Evolutionary conservation across 169 alveolate genomes (phyloP).

Genomic region (Plasmodium fragile): DNA sequence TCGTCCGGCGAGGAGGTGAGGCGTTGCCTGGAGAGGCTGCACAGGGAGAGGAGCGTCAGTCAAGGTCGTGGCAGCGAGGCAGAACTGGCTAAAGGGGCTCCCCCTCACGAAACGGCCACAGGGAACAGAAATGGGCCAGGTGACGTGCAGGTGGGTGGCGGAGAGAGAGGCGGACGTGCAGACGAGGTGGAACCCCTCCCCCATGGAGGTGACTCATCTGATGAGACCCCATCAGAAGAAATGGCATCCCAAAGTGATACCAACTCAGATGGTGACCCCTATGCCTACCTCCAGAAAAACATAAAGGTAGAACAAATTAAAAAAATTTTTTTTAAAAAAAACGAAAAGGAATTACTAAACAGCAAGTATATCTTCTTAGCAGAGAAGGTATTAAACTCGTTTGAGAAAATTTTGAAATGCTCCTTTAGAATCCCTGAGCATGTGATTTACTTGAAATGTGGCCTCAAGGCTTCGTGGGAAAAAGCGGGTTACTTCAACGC

Average conservation of each 20-base stretch:
- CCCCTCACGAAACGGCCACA: neutral
- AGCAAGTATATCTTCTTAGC: slow-evolving; percentile 37
- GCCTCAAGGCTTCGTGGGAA: neutral
- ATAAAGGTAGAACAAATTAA: neutral
- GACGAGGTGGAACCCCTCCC: neutral
- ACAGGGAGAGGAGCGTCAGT: neutral
- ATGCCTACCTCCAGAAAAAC: neutral
- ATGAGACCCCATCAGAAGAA: neutral
- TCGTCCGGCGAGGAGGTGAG: neutral
- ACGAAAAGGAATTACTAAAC: slow-evolving; percentile 24
- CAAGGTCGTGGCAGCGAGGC: too few species aligned
- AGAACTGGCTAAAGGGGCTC: too few species aligned
- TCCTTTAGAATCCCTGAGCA: slow-evolving; percentile 58
- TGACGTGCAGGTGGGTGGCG: too few species aligned
- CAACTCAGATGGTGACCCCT: neutral
- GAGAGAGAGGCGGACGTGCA: too few species aligned
- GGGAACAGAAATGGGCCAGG: too few species aligned
- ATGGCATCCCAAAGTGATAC: neutral
- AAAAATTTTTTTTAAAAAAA: slow-evolving; percentile 18
- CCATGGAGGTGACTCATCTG: neutral
- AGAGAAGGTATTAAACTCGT: slow-evolving; percentile 10
- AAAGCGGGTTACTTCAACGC: neutral
- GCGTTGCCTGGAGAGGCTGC: neutral
- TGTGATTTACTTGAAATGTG: slow-evolving; percentile 17
- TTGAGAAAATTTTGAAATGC: slow-evolving; percentile 55